These are phyloP conservation scores for Saprolegnia parasitica DNA, from an alignment of 352 stramenopile species.

Conservation along the genomic window DNA sequence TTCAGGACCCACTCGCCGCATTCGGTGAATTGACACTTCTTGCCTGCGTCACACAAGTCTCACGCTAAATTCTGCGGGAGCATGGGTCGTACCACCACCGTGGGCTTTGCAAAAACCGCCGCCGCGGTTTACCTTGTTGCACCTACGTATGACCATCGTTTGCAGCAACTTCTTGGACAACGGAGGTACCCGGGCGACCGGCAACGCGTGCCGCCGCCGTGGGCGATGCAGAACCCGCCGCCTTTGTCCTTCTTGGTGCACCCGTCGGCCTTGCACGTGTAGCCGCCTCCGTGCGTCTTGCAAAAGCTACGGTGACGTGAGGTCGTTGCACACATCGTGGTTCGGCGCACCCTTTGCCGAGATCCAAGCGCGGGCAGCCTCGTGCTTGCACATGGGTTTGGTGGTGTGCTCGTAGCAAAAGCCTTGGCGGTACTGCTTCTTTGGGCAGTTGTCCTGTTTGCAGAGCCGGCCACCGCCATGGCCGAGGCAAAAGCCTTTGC, in stretches of 20 bases:
- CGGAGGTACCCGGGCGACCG: constrained; percentile 39
- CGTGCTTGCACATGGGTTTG: constrained; percentile 63
- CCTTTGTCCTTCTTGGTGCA: constrained; percentile 84
- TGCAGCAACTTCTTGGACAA: constrained; percentile 35
- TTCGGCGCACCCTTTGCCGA: constrained; percentile 45
- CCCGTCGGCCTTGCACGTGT: constrained; percentile 68
- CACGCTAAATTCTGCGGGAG: background rate
- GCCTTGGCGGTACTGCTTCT: constrained; percentile 76
- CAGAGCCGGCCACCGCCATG: constrained; percentile 73
- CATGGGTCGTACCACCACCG: constrained; percentile 18
- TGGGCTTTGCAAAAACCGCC: constrained; percentile 38
- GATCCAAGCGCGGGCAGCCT: constrained; percentile 59
- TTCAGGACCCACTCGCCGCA: constrained; percentile 66
- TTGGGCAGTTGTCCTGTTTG: constrained; percentile 51
- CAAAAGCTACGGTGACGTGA: constrained; percentile 33
- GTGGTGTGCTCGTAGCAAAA: constrained; percentile 70
- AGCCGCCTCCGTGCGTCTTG: constrained; percentile 76
- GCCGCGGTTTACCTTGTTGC: constrained; percentile 32
- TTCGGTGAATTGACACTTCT: constrained; percentile 39
- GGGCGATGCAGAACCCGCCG: constrained; percentile 64
- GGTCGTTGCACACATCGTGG: background rate
- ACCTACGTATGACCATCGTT: constrained; percentile 37
- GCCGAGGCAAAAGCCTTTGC: constrained; percentile 55
- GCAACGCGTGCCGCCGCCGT: constrained; percentile 80
- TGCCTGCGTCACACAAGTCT: background rate